Evolutionary conservation across 202 grass and related monocot species (phyloP).

Genomic region (Panicum hallii): DNA sequence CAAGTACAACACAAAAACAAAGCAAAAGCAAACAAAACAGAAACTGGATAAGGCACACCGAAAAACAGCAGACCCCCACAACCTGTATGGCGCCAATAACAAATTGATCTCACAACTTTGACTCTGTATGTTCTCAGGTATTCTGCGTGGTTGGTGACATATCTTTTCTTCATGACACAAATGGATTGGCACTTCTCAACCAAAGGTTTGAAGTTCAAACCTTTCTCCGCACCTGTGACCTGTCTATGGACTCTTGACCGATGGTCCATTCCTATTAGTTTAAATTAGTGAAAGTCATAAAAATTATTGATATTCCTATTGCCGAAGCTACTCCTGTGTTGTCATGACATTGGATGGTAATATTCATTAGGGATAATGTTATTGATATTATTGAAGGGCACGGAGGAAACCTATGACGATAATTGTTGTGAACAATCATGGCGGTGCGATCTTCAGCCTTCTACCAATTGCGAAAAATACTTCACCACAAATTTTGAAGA

Average conservation of each 20-base stretch:
- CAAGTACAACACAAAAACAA: not conserved
- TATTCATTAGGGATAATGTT: conserved; percentile 43
- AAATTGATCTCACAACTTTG: not conserved
- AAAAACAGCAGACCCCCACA: not conserved
- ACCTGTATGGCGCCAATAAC: not conserved
- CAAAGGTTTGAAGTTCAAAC: conserved; percentile 72
- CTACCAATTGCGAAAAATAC: conserved; percentile 76
- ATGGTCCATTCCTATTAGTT: conserved; percentile 14
- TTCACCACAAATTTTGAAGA: conserved; percentile 68
- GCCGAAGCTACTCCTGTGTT: conserved; percentile 20
- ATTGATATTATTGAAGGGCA: conserved; percentile 62
- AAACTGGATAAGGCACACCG: not conserved
- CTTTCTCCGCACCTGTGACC: not conserved
- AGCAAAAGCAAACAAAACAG: not conserved
- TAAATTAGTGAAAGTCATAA: conserved; percentile 24
- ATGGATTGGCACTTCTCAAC: conserved; percentile 88
- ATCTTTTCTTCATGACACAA: conserved; percentile 98
- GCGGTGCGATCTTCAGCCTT: conserved; percentile 98
- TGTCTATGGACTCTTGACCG: not conserved
- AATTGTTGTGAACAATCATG: conserved; percentile 96
- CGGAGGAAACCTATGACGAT: conserved; percentile 81
- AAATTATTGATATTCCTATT: conserved; percentile 23
- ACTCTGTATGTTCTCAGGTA: conserved; percentile 60
- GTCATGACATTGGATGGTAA: conserved; percentile 35
- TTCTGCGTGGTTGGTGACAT: conserved; percentile 93